phyloP scores from a whole-genome alignment of 345 rosid genomes.

The Bruguiera gymnorhiza region DNA sequence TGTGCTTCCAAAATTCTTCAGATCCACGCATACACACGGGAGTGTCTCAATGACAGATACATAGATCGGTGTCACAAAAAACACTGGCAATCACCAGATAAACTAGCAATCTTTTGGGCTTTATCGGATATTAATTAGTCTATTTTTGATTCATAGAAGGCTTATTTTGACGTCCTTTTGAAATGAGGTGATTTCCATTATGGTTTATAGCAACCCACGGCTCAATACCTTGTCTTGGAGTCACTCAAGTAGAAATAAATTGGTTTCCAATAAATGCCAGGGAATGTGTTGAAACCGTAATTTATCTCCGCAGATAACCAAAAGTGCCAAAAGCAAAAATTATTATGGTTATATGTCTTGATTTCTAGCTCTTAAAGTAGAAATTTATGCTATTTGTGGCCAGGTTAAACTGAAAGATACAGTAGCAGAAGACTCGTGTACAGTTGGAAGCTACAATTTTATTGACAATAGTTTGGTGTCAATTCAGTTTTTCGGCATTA shows the following conservation, averaged over 20 bases:
- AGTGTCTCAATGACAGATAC: too few species aligned
- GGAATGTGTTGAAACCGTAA: background rate
- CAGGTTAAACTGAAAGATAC: slow-evolving; percentile 23
- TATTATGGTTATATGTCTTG: background rate
- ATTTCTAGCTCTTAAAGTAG: background rate
- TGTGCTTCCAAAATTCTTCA: too few species aligned
- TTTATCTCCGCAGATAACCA: background rate
- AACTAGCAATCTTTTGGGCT: too few species aligned
- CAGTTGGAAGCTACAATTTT: slow-evolving; percentile 1
- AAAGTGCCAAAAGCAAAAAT: background rate
- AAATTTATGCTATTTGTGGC: slow-evolving; percentile 1
- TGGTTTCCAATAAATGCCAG: background rate
- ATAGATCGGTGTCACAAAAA: too few species aligned
- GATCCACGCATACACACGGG: too few species aligned
- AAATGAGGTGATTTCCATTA: too few species aligned
- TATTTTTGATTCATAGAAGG: too few species aligned
- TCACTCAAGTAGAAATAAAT: background rate
- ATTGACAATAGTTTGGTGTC: slow-evolving; percentile 18
- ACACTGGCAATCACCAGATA: too few species aligned
- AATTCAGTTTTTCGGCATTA: slow-evolving; percentile 5
- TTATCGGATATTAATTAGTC: too few species aligned
- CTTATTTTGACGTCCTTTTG: too few species aligned
- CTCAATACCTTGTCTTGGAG: too few species aligned
- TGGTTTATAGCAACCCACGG: too few species aligned
- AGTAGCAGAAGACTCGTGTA: slow-evolving; percentile 7